Percentiles rank a stretch among this genome's conserved stretches.
Evolutionary conservation across 148 eudicot genomes (phyloP).

Genomic region (Fagopyrum tataricum): DNA sequence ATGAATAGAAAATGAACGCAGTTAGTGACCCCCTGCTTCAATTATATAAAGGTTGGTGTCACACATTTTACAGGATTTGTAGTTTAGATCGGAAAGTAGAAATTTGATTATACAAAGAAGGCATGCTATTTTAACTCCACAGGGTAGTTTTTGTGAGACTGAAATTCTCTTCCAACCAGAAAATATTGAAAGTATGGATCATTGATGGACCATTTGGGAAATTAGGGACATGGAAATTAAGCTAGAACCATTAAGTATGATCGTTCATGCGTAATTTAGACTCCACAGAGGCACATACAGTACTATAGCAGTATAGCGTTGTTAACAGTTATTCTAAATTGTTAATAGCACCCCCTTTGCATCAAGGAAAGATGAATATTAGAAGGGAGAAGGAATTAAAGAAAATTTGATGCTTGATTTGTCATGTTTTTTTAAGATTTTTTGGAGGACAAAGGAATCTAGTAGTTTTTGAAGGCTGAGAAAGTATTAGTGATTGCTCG

Average conservation of each 20-base stretch:
- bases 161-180: not conserved
- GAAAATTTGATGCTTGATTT: not conserved
- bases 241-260: not conserved
- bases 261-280: not conserved
- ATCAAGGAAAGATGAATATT: not conserved
- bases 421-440: not conserved
- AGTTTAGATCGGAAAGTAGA: not conserved
- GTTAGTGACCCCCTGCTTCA: not conserved
- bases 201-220: not conserved
- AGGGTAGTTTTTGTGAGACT: not conserved
- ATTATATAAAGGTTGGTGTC: not conserved
- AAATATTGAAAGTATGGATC: not conserved
- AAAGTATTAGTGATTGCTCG: not conserved
- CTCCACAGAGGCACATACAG: not conserved
- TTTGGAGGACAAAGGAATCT: slow-evolving; percentile 6
- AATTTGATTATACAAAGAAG: not conserved
- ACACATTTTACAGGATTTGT: not conserved
- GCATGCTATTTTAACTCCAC: not conserved
- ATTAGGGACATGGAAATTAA: not conserved
- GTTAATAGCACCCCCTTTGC: not conserved
- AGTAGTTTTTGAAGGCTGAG: not conserved
- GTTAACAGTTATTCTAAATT: not conserved
- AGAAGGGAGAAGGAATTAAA: not conserved
- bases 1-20: not conserved
- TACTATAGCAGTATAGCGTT: not conserved